Evolutionary conservation across 2,329 filamentous ascomycete genomes (phyloP).

Genomic region (Mycosphaerelloides madeirae): DNA sequence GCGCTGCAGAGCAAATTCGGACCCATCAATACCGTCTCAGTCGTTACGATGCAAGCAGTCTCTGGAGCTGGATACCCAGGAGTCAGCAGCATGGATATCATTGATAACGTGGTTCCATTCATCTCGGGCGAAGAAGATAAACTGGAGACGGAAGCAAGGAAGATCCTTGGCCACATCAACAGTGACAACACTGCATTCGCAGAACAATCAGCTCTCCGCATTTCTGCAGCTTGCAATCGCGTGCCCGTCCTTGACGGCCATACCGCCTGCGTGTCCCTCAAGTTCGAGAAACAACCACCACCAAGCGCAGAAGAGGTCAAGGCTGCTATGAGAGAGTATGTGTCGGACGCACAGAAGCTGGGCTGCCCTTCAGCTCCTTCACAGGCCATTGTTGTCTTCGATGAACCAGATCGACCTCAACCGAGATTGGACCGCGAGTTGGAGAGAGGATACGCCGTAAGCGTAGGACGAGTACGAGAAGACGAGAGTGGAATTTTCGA

Average conservation of each 20-base stretch:
- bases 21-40: conserved; percentile 67
- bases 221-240: conserved; percentile 86
- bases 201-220: conserved; percentile 67
- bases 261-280: conserved; percentile 85
- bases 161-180: conserved; percentile 80
- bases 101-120: conserved; percentile 93
- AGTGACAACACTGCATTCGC: conserved; percentile 66
- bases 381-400: conserved; percentile 79
- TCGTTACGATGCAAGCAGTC: conserved; percentile 93
- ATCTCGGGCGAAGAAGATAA: conserved; percentile 95
- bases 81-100: conserved; percentile 87
- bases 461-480: conserved; percentile 79
- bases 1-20: conserved; percentile 84
- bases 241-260: conserved; percentile 95
- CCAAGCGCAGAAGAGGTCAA: conserved; percentile 73
- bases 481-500: conserved; percentile 89
- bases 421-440: conserved; percentile 84
- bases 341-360: conserved; percentile 73
- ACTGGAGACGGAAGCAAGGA: conserved; percentile 87
- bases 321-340: conserved; percentile 73
- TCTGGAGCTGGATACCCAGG: conserved; percentile 89
- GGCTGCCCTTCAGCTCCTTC: conserved; percentile 83
- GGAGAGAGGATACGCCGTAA: conserved; percentile 81
- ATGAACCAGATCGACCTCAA: conserved; percentile 85
- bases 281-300: conserved; percentile 69